Evolutionary conservation across 1,139 yeast genomes (phyloP).

Genomic region (Yamadazyma atmosphaerica): DNA sequence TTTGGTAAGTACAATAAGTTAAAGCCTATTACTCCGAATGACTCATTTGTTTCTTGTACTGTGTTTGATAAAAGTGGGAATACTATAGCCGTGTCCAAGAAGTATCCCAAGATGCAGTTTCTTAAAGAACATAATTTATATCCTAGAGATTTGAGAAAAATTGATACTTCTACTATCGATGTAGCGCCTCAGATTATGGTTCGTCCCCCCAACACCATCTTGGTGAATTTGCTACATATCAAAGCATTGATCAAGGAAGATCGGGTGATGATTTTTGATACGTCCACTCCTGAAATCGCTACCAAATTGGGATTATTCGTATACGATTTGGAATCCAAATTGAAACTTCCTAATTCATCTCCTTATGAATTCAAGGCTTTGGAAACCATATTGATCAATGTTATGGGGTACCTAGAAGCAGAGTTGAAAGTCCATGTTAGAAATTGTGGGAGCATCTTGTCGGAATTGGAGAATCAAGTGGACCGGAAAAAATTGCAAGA

Average conservation of each 20-base stretch:
- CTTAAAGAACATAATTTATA: slow-evolving; percentile 71
- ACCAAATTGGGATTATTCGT: slow-evolving; percentile 73
- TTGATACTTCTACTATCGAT: slow-evolving; percentile 86
- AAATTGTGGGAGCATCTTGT: slow-evolving; percentile 73
- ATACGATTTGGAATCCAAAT: slow-evolving; percentile 81
- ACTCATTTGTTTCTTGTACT: slow-evolving; percentile 62
- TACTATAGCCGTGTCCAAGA: slow-evolving; percentile 72
- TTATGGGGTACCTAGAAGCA: slow-evolving; percentile 78
- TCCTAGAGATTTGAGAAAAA: slow-evolving; percentile 82
- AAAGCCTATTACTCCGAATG: slow-evolving; percentile 60
- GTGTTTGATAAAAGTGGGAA: slow-evolving; percentile 74
- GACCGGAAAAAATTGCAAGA: slow-evolving; percentile 81
- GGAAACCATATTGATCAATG: slow-evolving; percentile 84
- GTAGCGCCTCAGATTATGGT: slow-evolving; percentile 87
- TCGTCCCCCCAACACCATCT: slow-evolving; percentile 68
- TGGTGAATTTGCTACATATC: slow-evolving; percentile 80
- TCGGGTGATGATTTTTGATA: slow-evolving; percentile 79
- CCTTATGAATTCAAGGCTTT: slow-evolving; percentile 85
- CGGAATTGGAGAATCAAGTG: slow-evolving; percentile 82
- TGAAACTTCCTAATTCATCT: slow-evolving; percentile 42
- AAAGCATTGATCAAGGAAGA: slow-evolving; percentile 84
- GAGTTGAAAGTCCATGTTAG: slow-evolving; percentile 77
- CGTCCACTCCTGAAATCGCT: slow-evolving; percentile 55
- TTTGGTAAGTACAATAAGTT: slow-evolving; percentile 28
- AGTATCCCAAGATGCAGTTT: slow-evolving; percentile 74